Evolutionary conservation across 768 basidiomycete species (phyloP).

Genomic region (Collybia mongolica): DNA sequence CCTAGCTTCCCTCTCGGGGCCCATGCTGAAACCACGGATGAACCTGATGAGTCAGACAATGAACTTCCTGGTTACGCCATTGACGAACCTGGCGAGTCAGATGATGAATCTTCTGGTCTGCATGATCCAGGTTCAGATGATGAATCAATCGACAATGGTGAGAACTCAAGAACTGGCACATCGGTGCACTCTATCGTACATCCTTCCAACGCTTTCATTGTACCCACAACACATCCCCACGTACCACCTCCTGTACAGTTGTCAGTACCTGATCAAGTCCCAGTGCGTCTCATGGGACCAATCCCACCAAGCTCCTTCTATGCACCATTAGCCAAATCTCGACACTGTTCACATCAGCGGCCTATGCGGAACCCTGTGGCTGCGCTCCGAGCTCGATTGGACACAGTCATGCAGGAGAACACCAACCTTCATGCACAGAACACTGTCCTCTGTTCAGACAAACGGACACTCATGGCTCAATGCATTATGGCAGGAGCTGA

Average conservation of each 20-base stretch:
- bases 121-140: neutral
- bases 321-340: neutral
- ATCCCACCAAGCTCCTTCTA: neutral
- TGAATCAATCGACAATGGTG: neutral
- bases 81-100: neutral
- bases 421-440: neutral
- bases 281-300: neutral
- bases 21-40: neutral
- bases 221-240: no score
- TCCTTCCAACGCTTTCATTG: neutral
- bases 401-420: neutral
- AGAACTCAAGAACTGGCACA: neutral
- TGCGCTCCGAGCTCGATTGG: no score
- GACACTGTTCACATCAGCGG: neutral
- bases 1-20: neutral
- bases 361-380: neutral
- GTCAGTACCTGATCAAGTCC: neutral
- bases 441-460: neutral
- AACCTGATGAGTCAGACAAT: neutral
- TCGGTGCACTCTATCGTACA: neutral
- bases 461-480: neutral
- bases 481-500: neutral
- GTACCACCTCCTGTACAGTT: no score
- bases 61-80: neutral
- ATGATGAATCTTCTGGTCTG: neutral